A percentile compares a stretch with the other conserved stretches of the same genome.
Evolutionary conservation across 139 green algal species (phyloP).

Genomic region (Ostreobium quekettii): DNA sequence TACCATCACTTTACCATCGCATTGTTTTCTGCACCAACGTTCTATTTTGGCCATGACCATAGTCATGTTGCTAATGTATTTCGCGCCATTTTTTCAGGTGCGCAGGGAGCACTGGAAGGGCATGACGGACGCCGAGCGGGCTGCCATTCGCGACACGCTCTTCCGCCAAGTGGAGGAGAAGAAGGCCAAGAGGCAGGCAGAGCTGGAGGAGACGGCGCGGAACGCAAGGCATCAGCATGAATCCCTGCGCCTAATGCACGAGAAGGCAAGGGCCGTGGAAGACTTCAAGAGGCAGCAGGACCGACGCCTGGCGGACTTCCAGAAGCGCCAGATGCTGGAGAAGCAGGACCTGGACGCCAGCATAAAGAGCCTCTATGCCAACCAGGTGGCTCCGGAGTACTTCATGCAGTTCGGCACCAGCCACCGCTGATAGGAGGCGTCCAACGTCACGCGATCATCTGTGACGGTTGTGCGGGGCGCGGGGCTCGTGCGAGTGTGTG

Average conservation of each 20-base stretch:
- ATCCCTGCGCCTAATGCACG: constrained; percentile 11
- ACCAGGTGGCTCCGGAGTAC: constrained; percentile 38
- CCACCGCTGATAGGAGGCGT: constrained; percentile 34
- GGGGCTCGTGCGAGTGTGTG: no score
- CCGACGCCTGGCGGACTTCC: constrained; percentile 15
- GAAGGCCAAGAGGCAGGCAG: constrained; percentile 25
- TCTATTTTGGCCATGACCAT: no score
- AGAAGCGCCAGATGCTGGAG: constrained; percentile 37
- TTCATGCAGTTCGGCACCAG: constrained; percentile 58
- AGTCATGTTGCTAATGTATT: no score
- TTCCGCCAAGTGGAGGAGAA: constrained; percentile 48
- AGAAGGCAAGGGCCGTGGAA: constrained; percentile 23
- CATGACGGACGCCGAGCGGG: constrained; percentile 34
- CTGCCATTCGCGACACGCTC: constrained; percentile 36
- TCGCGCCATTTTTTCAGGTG: no score
- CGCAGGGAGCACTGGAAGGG: constrained; percentile 44
- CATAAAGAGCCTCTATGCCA: constrained; percentile 33
- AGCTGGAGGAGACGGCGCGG: constrained; percentile 25
- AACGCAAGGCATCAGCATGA: not conserved
- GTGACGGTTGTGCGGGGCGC: no score
- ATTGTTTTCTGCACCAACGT: no score
- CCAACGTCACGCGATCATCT: no score
- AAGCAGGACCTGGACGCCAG: constrained; percentile 40
- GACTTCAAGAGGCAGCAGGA: constrained; percentile 35
- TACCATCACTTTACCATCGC: no score